These are phyloP conservation scores for Ogataea saltuana DNA, from an alignment of 805 yeast species.

Conservation along the genomic window DNA sequence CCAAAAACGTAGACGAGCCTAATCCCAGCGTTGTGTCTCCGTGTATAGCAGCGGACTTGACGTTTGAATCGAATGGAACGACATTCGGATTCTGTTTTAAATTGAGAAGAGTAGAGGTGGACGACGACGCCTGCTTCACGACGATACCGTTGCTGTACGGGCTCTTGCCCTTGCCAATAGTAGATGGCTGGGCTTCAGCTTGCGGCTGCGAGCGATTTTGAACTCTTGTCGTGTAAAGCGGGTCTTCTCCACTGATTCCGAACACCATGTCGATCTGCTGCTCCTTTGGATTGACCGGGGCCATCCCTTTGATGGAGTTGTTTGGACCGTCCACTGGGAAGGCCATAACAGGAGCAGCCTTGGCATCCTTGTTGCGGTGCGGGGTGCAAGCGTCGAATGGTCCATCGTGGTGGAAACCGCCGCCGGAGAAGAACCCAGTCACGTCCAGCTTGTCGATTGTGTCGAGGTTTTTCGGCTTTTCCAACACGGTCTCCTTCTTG, in stretches of 20 bases:
- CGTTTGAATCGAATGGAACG: constrained; percentile 68
- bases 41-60: constrained; percentile 71
- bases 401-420: constrained; percentile 97
- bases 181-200: neutral
- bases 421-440: constrained; percentile 89
- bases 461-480: constrained; percentile 75
- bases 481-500: constrained; percentile 42
- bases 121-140: constrained; percentile 30
- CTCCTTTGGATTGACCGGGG: constrained; percentile 53
- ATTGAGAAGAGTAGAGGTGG: constrained; percentile 25
- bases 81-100: constrained; percentile 55
- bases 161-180: constrained; percentile 18
- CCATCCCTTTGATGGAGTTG: constrained; percentile 72
- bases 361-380: constrained; percentile 75
- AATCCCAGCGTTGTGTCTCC: constrained; percentile 86
- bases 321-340: constrained; percentile 97
- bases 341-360: constrained; percentile 89
- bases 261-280: constrained; percentile 74
- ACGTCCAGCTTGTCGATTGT: constrained; percentile 95
- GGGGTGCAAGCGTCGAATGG: constrained; percentile 99
- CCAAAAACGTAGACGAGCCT: constrained; percentile 89
- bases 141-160: constrained; percentile 36
- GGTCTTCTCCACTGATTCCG: constrained; percentile 63
- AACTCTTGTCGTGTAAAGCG: constrained; percentile 32
- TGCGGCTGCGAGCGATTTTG: neutral